Evolutionary conservation across 2,329 filamentous ascomycete genomes (phyloP), one percentile per base, ranked within the genome.

Genomic region (Tothia fuscella): DNA sequence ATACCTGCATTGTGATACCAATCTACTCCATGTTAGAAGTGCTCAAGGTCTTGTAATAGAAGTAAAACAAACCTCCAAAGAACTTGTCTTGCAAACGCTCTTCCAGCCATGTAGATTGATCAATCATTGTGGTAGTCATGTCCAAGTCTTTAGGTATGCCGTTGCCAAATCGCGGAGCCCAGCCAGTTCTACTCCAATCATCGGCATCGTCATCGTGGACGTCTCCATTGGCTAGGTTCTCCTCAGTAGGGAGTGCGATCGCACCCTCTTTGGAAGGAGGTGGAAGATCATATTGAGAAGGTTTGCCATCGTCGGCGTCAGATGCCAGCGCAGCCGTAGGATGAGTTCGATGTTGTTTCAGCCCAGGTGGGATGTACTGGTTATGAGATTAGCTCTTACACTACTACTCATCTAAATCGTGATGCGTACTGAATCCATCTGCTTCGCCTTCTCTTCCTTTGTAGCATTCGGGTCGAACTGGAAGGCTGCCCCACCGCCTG

Each of bases 1-100:
- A 98, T 67, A n/a, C 71, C 91, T 3, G 88, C 79, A 60, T 98
- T 98, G 62, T 98, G 88, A 61, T 96, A 98, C 91, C 91, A 98
- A 59, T 96, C 87, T n/a, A n/a, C n/a, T n/a, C n/a, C n/a, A n/a
- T n/a, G n/a, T n/a, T n/a, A n/a, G n/a, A n/a, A n/a, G n/a, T 21
- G 10, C 25, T n/a, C 33, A 35, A 22, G 33, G 20, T 19, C n/a
- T 13, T n/a, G 4, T 12, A 22, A 3, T 22, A 2, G 33, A 13
- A 36, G 32, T 22, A n/a, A 13, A 36, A 7, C 33, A 22, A 22
- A 22, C 25, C 19, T 57, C 91, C 91, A 58, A 83, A 98, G 60
- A 93, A 85, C 56, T 84, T 84, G 57, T 96, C 88, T 31, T 89
- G 78, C 26, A 98, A 63, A 59, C 80, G 80, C 46, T 78, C 74